phyloP scores from a whole-genome alignment of 2,329 filamentous ascomycete species.

The Colletotrichum lindemuthianum region DNA sequence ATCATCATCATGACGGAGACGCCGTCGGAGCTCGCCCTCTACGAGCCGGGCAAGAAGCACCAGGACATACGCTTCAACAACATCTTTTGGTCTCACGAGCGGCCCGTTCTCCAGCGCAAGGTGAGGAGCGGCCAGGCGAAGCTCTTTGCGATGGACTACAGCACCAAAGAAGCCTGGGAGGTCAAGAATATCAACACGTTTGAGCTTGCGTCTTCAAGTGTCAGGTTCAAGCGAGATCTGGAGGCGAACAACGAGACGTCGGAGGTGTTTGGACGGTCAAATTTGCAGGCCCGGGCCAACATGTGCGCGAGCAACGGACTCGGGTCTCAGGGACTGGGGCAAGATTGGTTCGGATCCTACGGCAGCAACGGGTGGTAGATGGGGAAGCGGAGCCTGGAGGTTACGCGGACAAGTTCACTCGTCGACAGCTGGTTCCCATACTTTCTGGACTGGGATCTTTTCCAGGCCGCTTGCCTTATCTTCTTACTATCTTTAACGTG shows the following conservation, averaged over 20 bases:
- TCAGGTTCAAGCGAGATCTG: slow-evolving; percentile 7
- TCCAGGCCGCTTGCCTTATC: neutral
- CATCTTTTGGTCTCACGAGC: slow-evolving; percentile 20
- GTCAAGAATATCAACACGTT: slow-evolving; percentile 3
- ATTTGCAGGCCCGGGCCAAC: slow-evolving; percentile 5
- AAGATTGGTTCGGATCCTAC: slow-evolving; percentile 10
- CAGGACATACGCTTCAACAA: slow-evolving; percentile 2
- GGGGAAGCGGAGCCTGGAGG: neutral
- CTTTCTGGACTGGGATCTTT: neutral
- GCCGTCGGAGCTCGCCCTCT: slow-evolving; percentile 13
- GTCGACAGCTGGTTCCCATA: neutral
- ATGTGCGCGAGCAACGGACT: slow-evolving; percentile 14
- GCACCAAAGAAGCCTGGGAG: slow-evolving; percentile 14
- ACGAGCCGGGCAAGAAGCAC: slow-evolving; percentile 14
- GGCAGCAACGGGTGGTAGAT: slow-evolving; percentile 17
- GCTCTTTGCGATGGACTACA: slow-evolving; percentile 10
- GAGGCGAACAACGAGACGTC: slow-evolving; percentile 4
- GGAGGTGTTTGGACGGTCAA: slow-evolving; percentile 1
- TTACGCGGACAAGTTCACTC: slow-evolving; percentile 2
- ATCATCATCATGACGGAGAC: slow-evolving; percentile 19
- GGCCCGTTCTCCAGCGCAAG: slow-evolving; percentile 7
- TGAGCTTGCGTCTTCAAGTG: neutral
- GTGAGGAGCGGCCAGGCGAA: neutral
- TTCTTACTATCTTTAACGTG: slow-evolving; percentile 2
- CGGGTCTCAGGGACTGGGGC: slow-evolving; percentile 2